Evolutionary conservation across 352 stramenopile genomes (phyloP).

Genomic region (Phytophthora chlamydospora): DNA sequence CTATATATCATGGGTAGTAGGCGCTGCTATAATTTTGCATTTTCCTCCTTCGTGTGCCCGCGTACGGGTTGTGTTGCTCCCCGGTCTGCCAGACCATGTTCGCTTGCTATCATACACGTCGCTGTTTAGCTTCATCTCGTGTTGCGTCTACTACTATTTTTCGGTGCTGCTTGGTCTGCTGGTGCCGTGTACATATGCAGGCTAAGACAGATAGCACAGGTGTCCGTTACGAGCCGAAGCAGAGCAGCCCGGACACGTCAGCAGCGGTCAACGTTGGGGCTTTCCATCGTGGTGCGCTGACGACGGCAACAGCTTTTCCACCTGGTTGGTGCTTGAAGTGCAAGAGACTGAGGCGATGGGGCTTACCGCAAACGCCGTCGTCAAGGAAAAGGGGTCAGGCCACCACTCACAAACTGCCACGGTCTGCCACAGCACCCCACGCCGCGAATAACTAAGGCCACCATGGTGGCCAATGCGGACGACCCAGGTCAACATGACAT

Average conservation of each 20-base stretch:
- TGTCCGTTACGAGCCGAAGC: background rate
- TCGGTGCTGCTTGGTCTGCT: no score
- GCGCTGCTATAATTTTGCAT: constrained; percentile 44
- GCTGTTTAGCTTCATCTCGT: background rate
- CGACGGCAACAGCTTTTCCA: no score
- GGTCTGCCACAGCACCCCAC: background rate
- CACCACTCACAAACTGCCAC: constrained; percentile 9
- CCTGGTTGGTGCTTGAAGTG: constrained; percentile 22
- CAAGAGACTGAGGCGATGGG: constrained; percentile 10
- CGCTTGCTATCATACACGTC: constrained; percentile 11
- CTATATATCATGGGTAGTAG: constrained; percentile 46
- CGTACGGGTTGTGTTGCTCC: constrained; percentile 15
- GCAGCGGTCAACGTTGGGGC: constrained; percentile 8
- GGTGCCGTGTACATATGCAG: no score
- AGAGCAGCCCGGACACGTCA: constrained; percentile 3
- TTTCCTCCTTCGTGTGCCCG: constrained; percentile 6
- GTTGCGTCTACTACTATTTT: background rate
- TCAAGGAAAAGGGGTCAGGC: constrained; percentile 14
- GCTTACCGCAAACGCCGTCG: constrained; percentile 15
- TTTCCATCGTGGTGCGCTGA: constrained; percentile 17
- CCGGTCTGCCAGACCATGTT: background rate
- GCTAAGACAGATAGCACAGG: no score
- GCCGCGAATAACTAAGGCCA: constrained; percentile 10
- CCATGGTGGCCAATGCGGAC: constrained; percentile 27
- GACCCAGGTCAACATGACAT: constrained; percentile 34